A percentile compares a stretch with the other conserved stretches of the same genome.
phyloP scores from a whole-genome alignment of 176 grass and related monocot genomes.

The Urochloa ruziziensis region DNA sequence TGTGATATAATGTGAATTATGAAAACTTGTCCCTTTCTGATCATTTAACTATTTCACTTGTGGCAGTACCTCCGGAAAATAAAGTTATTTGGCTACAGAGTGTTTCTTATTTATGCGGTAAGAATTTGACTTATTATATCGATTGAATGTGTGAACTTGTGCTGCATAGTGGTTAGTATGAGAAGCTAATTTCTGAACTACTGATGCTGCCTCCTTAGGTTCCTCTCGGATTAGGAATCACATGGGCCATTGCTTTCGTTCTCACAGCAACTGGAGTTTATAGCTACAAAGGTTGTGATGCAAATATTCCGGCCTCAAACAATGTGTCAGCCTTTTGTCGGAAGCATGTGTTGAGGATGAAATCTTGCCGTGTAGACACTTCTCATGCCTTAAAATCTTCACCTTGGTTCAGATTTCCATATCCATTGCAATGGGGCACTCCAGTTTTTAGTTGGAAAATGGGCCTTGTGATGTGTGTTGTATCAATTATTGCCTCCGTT shows the following conservation, averaged over 20 bases:
- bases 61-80: constrained; percentile 94
- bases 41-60: constrained; percentile 28
- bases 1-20: neutral
- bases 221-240: constrained; percentile 86
- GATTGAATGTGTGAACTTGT: constrained; percentile 11
- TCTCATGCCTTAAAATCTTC: constrained; percentile 81
- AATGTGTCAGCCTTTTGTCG: constrained; percentile 82
- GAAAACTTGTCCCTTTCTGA: constrained; percentile 10
- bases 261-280: constrained; percentile 83
- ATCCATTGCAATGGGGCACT: constrained; percentile 95
- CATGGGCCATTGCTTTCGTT: constrained; percentile 87
- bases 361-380: constrained; percentile 80
- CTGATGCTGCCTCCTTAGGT: constrained; percentile 51
- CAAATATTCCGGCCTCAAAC: constrained; percentile 83
- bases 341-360: constrained; percentile 83
- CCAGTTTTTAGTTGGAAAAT: constrained; percentile 95
- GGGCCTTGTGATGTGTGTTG: constrained; percentile 87
- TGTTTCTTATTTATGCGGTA: constrained; percentile 97
- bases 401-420: constrained; percentile 95
- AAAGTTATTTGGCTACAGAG: constrained; percentile 83
- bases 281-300: constrained; percentile 84
- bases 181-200: constrained; percentile 24
- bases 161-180: constrained; percentile 15
- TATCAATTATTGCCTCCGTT: constrained; percentile 82
- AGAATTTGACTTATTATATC: neutral